Evolutionary conservation across 345 rosid species (phyloP).

Genomic region (Psidium friedrichsthalianum): DNA sequence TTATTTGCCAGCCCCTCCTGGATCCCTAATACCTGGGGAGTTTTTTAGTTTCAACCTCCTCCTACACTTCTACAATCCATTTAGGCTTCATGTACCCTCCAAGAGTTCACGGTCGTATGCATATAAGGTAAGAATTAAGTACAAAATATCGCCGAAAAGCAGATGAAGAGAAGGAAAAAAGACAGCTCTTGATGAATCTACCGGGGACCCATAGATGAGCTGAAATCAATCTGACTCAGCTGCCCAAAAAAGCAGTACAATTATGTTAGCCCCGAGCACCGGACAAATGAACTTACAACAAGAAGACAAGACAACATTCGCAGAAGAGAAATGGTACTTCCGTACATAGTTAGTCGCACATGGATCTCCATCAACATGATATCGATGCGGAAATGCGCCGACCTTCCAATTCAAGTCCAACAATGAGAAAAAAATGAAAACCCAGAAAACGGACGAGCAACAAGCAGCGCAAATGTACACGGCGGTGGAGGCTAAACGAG

Average conservation of each 20-base stretch:
- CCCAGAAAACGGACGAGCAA: background rate
- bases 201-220: background rate
- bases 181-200: background rate
- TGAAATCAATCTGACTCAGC: background rate
- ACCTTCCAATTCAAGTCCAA: conserved; percentile 14
- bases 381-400: conserved; percentile 54
- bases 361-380: conserved; percentile 34
- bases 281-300: background rate
- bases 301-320: background rate
- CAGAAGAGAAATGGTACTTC: background rate
- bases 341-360: conserved; percentile 46
- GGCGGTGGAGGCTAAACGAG: too few species aligned
- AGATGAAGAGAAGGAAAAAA: background rate
- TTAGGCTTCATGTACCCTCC: background rate
- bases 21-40: background rate
- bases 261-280: background rate
- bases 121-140: background rate
- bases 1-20: background rate
- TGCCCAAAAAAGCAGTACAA: background rate
- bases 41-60: background rate
- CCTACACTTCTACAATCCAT: background rate
- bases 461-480: background rate
- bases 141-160: background rate
- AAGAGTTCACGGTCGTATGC: background rate
- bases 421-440: background rate